Conservation (phyloP, 805 yeast genomes). For the Isabelozyma heimii region DNA sequence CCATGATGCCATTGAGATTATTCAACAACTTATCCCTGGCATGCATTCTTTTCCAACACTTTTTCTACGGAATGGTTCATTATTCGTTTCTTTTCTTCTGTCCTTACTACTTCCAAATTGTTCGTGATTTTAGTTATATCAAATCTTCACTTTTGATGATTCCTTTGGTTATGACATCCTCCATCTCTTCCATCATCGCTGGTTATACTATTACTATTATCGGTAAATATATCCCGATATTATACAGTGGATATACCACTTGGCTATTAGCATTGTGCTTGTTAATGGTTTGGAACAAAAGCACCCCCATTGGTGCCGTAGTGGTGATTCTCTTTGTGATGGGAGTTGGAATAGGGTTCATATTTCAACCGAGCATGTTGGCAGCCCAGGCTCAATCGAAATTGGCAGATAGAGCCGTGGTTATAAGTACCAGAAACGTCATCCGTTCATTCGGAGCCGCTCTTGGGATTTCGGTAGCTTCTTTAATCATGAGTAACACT, state of each 20-base stretch:
- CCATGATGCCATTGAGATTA: constrained; percentile 29
- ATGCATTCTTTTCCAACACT: constrained; percentile 17
- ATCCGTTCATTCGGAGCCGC: constrained; percentile 35
- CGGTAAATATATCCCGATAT: constrained; percentile 40
- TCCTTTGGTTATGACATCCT: constrained; percentile 31
- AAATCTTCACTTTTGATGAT: constrained; percentile 17
- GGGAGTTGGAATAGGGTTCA: constrained; percentile 42
- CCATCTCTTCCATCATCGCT: constrained; percentile 38
- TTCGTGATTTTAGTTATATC: constrained; percentile 17
- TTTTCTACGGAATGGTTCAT: constrained; percentile 27
- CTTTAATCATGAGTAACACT: constrained; percentile 26
- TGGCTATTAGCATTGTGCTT: constrained; percentile 25
- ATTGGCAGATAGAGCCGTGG: constrained; percentile 33
- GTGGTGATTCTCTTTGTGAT: constrained; percentile 4
- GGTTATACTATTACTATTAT: constrained; percentile 43
- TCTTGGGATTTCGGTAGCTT: constrained; percentile 27
- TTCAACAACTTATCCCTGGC: constrained; percentile 19
- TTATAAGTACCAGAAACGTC: constrained; percentile 30
- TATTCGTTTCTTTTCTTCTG: constrained; percentile 20
- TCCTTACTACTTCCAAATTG: constrained; percentile 23
- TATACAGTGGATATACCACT: constrained; percentile 24
- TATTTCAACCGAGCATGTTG: constrained; percentile 50
- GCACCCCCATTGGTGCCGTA: constrained; percentile 15
- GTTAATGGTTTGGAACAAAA: constrained; percentile 16
- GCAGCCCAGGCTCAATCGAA: constrained; percentile 40